Percentiles rank a stretch among this genome's conserved stretches.
phyloP scores from a whole-genome alignment of 2,329 filamentous ascomycete genomes.

The Penicillium sp. region DNA sequence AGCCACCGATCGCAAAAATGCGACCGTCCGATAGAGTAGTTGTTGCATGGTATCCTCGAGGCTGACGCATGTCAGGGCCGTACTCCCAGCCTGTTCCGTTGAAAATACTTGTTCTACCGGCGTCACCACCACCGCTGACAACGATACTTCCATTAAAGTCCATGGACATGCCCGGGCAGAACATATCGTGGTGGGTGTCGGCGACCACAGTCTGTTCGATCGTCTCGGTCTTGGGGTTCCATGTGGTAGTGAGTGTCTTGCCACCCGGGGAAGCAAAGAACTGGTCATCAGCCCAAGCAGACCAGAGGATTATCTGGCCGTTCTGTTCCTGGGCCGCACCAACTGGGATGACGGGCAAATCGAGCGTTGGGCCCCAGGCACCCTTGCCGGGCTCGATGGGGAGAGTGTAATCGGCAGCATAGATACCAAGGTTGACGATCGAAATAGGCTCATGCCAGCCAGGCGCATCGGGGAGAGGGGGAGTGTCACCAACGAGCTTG shows the following conservation, averaged over 20 bases:
- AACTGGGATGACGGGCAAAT: constrained; percentile 8
- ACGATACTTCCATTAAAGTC: constrained; percentile 55
- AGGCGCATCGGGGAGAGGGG: background rate
- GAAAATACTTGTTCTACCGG: constrained; percentile 55
- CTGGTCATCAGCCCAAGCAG: constrained; percentile 21
- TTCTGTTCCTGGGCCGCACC: constrained; percentile 6
- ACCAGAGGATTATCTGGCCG: constrained; percentile 20
- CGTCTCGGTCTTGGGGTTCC: constrained; percentile 26
- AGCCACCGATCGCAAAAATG: constrained; percentile 65
- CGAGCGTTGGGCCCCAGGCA: constrained; percentile 10
- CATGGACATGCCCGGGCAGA: constrained; percentile 52
- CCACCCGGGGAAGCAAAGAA: constrained; percentile 22
- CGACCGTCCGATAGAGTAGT: constrained; percentile 56
- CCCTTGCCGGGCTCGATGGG: constrained; percentile 11
- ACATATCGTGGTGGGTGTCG: constrained; percentile 18
- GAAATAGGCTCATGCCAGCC: background rate
- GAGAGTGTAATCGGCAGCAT: constrained; percentile 8
- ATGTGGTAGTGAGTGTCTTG: constrained; percentile 23
- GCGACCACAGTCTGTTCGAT: constrained; percentile 7
- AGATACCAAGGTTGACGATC: constrained; percentile 16
- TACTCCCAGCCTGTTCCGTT: constrained; percentile 46
- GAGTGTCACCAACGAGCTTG: constrained; percentile 12
- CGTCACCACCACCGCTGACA: constrained; percentile 59
- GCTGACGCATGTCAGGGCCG: constrained; percentile 50
- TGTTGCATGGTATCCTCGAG: constrained; percentile 59